phyloP scores from a whole-genome alignment of 768 basidiomycete genomes.

The Crepidotus variabilis region DNA sequence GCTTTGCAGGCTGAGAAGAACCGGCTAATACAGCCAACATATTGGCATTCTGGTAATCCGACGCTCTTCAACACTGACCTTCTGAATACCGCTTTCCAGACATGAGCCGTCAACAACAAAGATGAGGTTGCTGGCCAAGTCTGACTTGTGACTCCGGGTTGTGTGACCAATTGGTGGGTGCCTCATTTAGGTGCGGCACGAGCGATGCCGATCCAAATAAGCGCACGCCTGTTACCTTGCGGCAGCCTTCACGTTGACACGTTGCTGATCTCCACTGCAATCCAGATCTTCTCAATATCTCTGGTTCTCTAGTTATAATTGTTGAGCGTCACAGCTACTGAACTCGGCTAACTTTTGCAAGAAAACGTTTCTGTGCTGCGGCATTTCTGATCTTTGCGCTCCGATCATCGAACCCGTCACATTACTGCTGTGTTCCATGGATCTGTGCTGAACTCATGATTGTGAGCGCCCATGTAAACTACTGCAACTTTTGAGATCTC shows the following conservation, averaged over 20 bases:
- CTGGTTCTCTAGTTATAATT: no score
- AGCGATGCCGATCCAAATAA: background rate
- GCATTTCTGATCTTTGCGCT: no score
- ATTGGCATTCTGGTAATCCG: slow-evolving; percentile 10
- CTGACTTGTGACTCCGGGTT: background rate
- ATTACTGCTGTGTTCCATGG: no score
- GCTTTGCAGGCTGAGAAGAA: slow-evolving; percentile 35
- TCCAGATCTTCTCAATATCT: no score
- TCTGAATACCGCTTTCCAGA: slow-evolving; percentile 38
- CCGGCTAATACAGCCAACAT: slow-evolving; percentile 17
- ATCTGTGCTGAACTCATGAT: no score
- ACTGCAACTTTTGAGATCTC: no score
- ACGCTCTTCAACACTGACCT: slow-evolving; percentile 23
- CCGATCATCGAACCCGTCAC: no score
- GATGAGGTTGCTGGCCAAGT: background rate
- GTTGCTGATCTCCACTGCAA: no score
- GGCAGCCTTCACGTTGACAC: background rate
- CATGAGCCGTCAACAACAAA: slow-evolving; percentile 16
- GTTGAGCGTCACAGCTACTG: no score
- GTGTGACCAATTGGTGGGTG: background rate
- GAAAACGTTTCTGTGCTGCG: no score
- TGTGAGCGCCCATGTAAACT: no score
- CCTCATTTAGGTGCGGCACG: background rate
- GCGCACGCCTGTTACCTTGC: background rate
- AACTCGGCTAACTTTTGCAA: no score